Evolutionary conservation across 371 early-diverging fungal species (phyloP), one percentile per base, ranked within the genome.

Genomic region (Mucor piriformis): DNA sequence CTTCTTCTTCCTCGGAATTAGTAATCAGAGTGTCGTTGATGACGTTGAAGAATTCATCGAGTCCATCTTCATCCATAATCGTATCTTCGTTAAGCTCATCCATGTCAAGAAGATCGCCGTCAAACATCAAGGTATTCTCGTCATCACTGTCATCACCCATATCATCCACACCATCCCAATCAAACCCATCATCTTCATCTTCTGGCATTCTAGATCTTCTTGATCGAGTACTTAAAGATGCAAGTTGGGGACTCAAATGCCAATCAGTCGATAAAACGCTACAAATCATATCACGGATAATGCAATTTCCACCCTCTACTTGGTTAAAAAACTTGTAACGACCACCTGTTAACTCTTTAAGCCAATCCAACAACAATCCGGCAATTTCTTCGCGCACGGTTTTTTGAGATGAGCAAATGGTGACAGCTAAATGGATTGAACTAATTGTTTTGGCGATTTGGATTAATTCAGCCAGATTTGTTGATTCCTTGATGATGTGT

Each of bases 361-460:
- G 79, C 95, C 95, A 95, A 6, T 84, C 81, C 25, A 94, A 64
- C 15, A 91, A 68, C 47, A 85, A 63, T 15, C 85, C 89, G 12
- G 88, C 85, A 15, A 93, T 77, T 52, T 88, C 85, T 72, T 97
- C 96, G 34, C 95, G 87, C 58, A 92, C 88, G 0, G 88, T 80
- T 50, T 94, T 91, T 33, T 92, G 82, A 1, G 86, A 83, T 2
- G 92, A 86, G 13, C 93, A 88, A 44, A 97, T 86, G 1, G 94
- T 89, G 10, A 94, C 92, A 34, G 88, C 88, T 4, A 97, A 75
- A 4, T 86, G 83, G 37, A 91, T 92, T 8, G 76, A 69, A n/a
- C 77, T 70, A 49, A 96, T 84, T 2, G 61, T 73, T 10, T 71
- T 66, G 0, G 93, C 94, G 38, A 89, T 83, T 1, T 73, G 66